Conservation (phyloP, 768 basidiomycete species). For the Infundibulicybe gibba region DNA sequence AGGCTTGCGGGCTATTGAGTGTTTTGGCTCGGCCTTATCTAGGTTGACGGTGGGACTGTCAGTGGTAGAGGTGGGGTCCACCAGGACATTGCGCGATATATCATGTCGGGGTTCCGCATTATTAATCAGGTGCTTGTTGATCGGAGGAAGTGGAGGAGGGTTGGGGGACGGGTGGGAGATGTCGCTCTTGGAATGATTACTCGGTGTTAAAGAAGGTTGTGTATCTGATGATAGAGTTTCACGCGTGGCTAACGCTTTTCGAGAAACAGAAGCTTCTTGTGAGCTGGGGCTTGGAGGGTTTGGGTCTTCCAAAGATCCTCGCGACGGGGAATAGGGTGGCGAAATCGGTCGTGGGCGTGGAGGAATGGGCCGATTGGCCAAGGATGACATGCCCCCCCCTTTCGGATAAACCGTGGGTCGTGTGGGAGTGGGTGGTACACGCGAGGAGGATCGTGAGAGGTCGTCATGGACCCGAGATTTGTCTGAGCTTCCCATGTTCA, state of each 20-base stretch:
- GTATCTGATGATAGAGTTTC: background rate
- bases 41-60: background rate
- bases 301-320: constrained; percentile 36
- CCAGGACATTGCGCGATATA: too few species aligned
- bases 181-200: too few species aligned
- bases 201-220: too few species aligned
- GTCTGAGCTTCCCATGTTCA: constrained; percentile 49
- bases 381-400: constrained; percentile 37
- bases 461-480: constrained; percentile 23
- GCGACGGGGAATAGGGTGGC: constrained; percentile 43
- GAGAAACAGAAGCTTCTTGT: constrained; percentile 21
- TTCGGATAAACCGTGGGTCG: constrained; percentile 19
- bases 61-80: background rate
- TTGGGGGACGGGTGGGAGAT: background rate
- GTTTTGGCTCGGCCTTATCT: background rate
- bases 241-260: constrained; percentile 17
- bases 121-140: too few species aligned
- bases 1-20: constrained; percentile 12
- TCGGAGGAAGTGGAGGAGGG: background rate
- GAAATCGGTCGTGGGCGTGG: constrained; percentile 50
- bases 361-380: constrained; percentile 59
- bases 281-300: constrained; percentile 15
- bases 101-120: too few species aligned
- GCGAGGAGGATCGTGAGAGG: constrained; percentile 4
- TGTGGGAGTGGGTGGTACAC: constrained; percentile 11